Percentiles rank a stretch among this genome's conserved stretches.
Evolutionary conservation across 495 filamentous ascomycete genomes (phyloP).

Genomic region (Bombardia bombarda): DNA sequence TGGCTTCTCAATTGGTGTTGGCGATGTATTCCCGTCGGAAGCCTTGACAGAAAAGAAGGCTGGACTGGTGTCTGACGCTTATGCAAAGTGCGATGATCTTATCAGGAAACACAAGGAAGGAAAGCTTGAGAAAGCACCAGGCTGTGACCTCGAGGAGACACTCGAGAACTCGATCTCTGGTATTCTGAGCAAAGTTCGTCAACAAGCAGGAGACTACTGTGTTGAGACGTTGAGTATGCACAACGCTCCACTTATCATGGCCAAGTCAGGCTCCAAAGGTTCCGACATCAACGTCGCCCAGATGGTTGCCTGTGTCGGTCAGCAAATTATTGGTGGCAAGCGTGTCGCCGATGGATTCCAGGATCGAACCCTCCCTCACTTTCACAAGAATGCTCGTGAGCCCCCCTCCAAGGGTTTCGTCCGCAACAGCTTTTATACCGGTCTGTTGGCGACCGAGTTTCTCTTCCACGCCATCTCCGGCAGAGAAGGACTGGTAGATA

Average conservation of each 20-base stretch:
- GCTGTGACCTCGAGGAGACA: conserved; percentile 84
- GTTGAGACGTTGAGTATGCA: conserved; percentile 80
- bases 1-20: conserved; percentile 94
- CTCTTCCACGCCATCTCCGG: conserved; percentile 98
- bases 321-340: conserved; percentile 91
- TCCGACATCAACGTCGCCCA: conserved; percentile 97
- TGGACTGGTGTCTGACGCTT: conserved; percentile 67
- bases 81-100: conserved; percentile 73
- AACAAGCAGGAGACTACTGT: conserved; percentile 85
- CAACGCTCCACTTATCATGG: conserved; percentile 95
- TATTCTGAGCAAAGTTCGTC: conserved; percentile 82
- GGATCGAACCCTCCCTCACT: conserved; percentile 88
- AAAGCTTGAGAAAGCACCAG: conserved; percentile 72
- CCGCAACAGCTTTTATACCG: conserved; percentile 92
- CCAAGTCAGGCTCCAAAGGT: conserved; percentile 90
- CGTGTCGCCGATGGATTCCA: conserved; percentile 97
- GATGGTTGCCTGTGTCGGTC: conserved; percentile 95
- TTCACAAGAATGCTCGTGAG: conserved; percentile 83
- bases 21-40: conserved; percentile 77
- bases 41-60: conserved; percentile 63
- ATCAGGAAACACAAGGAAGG: conserved; percentile 72
- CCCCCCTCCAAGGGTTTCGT: conserved; percentile 96
- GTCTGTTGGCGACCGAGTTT: conserved; percentile 85
- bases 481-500: conserved; percentile 97
- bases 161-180: conserved; percentile 87